Evolutionary conservation across 1,139 yeast genomes (phyloP).

Genomic region (Sugiyamaella novakii): DNA sequence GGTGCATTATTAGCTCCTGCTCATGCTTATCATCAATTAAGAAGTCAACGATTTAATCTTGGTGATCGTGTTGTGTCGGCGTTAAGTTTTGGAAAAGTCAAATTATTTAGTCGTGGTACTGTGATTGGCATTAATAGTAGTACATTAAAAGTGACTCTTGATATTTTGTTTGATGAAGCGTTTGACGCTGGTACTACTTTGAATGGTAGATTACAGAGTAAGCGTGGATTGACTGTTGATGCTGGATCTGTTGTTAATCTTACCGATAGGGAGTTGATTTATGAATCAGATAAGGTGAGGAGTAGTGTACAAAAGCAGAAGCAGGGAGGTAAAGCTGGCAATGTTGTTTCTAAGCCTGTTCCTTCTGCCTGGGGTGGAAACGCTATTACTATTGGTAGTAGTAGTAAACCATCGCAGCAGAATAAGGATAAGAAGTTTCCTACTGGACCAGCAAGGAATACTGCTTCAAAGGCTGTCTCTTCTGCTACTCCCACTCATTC

Average conservation of each 20-base stretch:
- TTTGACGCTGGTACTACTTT: slow-evolving; percentile 80
- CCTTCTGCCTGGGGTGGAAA: slow-evolving; percentile 8
- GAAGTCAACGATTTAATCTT: slow-evolving; percentile 73
- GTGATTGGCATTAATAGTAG: slow-evolving; percentile 81
- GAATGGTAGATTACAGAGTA: slow-evolving; percentile 73
- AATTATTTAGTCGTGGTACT: slow-evolving; percentile 85
- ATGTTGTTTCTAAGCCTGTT: neutral
- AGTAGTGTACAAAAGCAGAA: slow-evolving; percentile 5
- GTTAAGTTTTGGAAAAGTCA: slow-evolving; percentile 87
- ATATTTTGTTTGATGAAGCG: slow-evolving; percentile 80
- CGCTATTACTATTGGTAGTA: slow-evolving; percentile 2
- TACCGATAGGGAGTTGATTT: slow-evolving; percentile 70
- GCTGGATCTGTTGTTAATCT: slow-evolving; percentile 81
- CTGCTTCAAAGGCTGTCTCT: neutral
- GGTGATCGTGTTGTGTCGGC: slow-evolving; percentile 92
- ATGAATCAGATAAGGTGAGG: slow-evolving; percentile 45
- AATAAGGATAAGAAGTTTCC: neutral
- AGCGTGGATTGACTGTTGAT: slow-evolving; percentile 82
- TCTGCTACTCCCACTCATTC: neutral
- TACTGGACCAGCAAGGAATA: neutral
- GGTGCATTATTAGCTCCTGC: slow-evolving; percentile 80
- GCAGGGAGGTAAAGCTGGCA: neutral
- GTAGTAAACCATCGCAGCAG: slow-evolving; percentile 1
- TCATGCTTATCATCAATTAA: slow-evolving; percentile 69
- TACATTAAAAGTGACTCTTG: slow-evolving; percentile 52